phyloP scores from a whole-genome alignment of 2,329 filamentous ascomycete species.

The Aspergillus pseudotamarii region DNA sequence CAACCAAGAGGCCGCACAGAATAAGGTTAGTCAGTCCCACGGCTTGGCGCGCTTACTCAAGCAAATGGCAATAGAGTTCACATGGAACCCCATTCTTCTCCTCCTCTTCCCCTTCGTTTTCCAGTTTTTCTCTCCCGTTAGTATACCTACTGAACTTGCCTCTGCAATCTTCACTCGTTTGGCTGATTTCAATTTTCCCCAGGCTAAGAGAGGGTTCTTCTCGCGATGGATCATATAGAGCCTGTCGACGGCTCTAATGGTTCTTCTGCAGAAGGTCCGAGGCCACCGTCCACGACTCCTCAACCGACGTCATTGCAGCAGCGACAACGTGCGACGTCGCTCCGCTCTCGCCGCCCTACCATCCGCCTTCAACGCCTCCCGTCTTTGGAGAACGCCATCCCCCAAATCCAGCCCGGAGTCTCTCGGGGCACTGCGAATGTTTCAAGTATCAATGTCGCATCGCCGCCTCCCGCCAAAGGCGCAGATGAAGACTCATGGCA shows the following conservation, averaged over 20 bases:
- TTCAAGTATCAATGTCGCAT: slow-evolving; percentile 9
- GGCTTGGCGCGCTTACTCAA: not conserved
- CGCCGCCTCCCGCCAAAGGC: slow-evolving; percentile 8
- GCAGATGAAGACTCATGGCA: slow-evolving; percentile 33
- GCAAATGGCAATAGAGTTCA: not conserved
- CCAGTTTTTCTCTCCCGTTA: not conserved
- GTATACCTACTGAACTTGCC: not conserved
- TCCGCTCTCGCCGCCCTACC: slow-evolving; percentile 34
- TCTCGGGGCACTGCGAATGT: not conserved
- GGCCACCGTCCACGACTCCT: slow-evolving; percentile 20
- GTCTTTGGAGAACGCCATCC: slow-evolving; percentile 16
- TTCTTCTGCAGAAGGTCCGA: slow-evolving; percentile 12
- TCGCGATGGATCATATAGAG: slow-evolving; percentile 44
- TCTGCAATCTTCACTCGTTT: not conserved
- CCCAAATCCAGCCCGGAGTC: slow-evolving; percentile 12
- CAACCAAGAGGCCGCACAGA: not conserved
- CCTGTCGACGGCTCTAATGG: slow-evolving; percentile 26
- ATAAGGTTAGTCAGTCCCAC: slow-evolving; percentile 8
- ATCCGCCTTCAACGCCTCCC: slow-evolving; percentile 31
- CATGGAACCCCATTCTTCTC: not conserved
- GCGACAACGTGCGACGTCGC: slow-evolving; percentile 27
- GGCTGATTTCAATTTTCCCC: not conserved
- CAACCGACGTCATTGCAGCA: slow-evolving; percentile 23
- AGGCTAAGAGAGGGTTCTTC: not conserved
- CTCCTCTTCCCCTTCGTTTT: not conserved